These are phyloP conservation scores for Aspergillus candidus DNA, from an alignment of 2,329 filamentous ascomycete species.

Conservation along the genomic window DNA sequence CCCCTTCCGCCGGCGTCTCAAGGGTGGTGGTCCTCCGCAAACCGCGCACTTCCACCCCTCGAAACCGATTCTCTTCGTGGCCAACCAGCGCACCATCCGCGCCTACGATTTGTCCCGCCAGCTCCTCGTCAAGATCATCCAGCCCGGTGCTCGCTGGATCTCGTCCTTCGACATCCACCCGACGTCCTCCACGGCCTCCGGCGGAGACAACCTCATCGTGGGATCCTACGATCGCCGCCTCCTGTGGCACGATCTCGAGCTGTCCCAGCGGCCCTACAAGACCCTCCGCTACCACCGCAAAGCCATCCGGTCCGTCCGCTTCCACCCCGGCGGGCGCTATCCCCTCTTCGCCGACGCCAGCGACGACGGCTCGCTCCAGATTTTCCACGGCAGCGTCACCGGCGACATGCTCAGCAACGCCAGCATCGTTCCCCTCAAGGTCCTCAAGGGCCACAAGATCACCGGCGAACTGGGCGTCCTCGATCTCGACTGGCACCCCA, in stretches of 20 bases:
- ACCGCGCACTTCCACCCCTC: slow-evolving; percentile 91
- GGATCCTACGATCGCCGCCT: slow-evolving; percentile 91
- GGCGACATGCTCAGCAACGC: slow-evolving; percentile 94
- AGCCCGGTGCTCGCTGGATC: slow-evolving; percentile 92
- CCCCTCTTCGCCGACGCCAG: slow-evolving; percentile 92
- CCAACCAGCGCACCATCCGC: slow-evolving; percentile 86
- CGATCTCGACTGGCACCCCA: slow-evolving; percentile 93
- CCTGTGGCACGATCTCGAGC: slow-evolving; percentile 93
- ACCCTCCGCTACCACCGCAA: slow-evolving; percentile 91
- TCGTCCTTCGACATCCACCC: slow-evolving; percentile 90
- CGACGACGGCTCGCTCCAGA: slow-evolving; percentile 89
- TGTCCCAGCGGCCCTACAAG: slow-evolving; percentile 87
- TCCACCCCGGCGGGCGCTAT: slow-evolving; percentile 67
- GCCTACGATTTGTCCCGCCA: slow-evolving; percentile 91
- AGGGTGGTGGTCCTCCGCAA: slow-evolving; percentile 70
- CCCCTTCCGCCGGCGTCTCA: slow-evolving; percentile 70
- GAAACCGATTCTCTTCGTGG: slow-evolving; percentile 89
- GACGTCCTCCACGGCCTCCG: slow-evolving; percentile 78
- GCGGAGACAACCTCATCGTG: slow-evolving; percentile 88
- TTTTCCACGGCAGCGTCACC: slow-evolving; percentile 95
- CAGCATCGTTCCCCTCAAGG: slow-evolving; percentile 92
- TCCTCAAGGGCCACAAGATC: slow-evolving; percentile 82
- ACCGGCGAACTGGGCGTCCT: slow-evolving; percentile 81
- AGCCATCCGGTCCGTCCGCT: slow-evolving; percentile 83
- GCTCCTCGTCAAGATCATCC: slow-evolving; percentile 84